Evolutionary conservation across 176 grass and related monocot genomes (phyloP).

Genomic region (Bromus sterilis): DNA sequence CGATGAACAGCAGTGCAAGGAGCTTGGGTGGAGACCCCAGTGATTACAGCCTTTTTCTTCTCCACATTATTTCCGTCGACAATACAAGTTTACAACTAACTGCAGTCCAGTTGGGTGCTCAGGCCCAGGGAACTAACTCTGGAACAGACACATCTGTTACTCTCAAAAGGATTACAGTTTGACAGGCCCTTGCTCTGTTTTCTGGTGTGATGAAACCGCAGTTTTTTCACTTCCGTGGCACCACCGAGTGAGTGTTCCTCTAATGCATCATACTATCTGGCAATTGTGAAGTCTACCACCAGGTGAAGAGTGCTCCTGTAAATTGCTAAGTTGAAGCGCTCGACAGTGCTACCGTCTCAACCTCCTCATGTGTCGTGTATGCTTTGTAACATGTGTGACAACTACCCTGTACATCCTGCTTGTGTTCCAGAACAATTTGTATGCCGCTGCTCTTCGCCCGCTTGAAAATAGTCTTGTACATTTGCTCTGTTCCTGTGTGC

Average conservation of each 20-base stretch:
- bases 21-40: slow-evolving; percentile 60
- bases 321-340: neutral
- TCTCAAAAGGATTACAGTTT: neutral
- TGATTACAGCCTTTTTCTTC: neutral
- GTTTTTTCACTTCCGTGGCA: too few relatives aligned
- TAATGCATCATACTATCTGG: neutral
- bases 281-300: slow-evolving; percentile 17
- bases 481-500: neutral
- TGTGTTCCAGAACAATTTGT: neutral
- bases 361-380: neutral
- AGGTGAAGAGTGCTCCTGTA: neutral
- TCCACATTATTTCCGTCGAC: neutral
- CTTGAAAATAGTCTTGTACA: neutral
- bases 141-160: neutral
- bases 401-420: neutral
- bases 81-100: neutral
- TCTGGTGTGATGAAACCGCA: neutral
- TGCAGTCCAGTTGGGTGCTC: neutral
- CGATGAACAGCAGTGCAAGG: slow-evolving; percentile 75
- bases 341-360: neutral
- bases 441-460: neutral
- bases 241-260: too few relatives aligned
- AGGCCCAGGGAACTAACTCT: neutral
- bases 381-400: slow-evolving; percentile 9
- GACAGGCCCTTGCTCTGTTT: neutral